These are phyloP conservation scores for Lodderomyces beijingensis DNA, from an alignment of 1,139 yeast genomes.

Conservation along the genomic window DNA sequence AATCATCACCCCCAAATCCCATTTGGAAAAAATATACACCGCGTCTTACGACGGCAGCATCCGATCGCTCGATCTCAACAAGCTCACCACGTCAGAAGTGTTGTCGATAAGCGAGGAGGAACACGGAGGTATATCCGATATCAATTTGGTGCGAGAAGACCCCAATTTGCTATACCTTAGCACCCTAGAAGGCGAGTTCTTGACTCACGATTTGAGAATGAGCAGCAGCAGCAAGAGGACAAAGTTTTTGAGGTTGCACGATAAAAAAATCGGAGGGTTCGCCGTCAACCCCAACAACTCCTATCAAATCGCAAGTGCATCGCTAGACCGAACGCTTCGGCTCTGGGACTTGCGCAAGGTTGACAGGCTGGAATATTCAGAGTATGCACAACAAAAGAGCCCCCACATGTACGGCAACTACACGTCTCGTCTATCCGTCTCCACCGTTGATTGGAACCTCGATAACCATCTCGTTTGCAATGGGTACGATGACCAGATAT, in stretches of 20 bases:
- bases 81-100: slow-evolving; percentile 56
- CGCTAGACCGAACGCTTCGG: slow-evolving; percentile 77
- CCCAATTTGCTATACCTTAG: slow-evolving; percentile 61
- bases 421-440: slow-evolving; percentile 71
- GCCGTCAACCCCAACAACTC: slow-evolving; percentile 60
- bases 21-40: slow-evolving; percentile 56
- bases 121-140: slow-evolving; percentile 58
- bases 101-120: slow-evolving; percentile 45
- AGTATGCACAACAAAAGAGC: slow-evolving; percentile 31
- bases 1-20: slow-evolving; percentile 48
- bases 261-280: slow-evolving; percentile 89
- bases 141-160: slow-evolving; percentile 40
- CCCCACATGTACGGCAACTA: slow-evolving; percentile 62
- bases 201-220: slow-evolving; percentile 63
- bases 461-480: slow-evolving; percentile 79
- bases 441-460: slow-evolving; percentile 81
- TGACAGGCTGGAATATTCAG: slow-evolving; percentile 37
- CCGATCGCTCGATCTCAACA: slow-evolving; percentile 63
- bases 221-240: slow-evolving; percentile 23
- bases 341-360: slow-evolving; percentile 79
- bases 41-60: slow-evolving; percentile 87
- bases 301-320: slow-evolving; percentile 75
- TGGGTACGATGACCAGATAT: slow-evolving; percentile 86
- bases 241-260: slow-evolving; percentile 59
- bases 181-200: slow-evolving; percentile 75